Evolutionary conservation across 2,329 filamentous ascomycete species (phyloP).

Genomic region (Coleophoma cylindrospora): DNA sequence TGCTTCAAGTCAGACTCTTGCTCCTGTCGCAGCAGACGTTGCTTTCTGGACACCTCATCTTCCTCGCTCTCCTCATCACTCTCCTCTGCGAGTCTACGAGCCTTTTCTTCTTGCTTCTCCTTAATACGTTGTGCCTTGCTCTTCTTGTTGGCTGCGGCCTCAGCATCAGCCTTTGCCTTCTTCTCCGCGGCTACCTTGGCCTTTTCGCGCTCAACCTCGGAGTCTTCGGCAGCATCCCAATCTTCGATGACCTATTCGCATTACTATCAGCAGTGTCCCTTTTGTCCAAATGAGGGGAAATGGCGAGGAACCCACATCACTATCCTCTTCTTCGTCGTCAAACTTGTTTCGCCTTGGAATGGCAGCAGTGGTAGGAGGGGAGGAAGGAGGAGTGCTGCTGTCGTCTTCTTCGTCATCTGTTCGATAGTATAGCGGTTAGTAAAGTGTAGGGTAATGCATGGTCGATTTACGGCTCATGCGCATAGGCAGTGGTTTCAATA

Average conservation of each 20-base stretch:
- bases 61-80: conserved; percentile 58
- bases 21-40: conserved; percentile 73
- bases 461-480: conserved; percentile 13
- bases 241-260: conserved; percentile 74
- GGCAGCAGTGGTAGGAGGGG: conserved; percentile 17
- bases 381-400: conserved; percentile 40
- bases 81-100: conserved; percentile 46
- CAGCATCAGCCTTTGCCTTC: conserved; percentile 85
- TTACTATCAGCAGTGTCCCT: not conserved
- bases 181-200: conserved; percentile 78
- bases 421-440: conserved; percentile 24
- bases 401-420: conserved; percentile 36
- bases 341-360: conserved; percentile 55
- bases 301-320: conserved; percentile 55
- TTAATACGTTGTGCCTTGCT: conserved; percentile 80
- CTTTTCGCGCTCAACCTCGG: conserved; percentile 94
- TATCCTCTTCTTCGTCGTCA: conserved; percentile 84
- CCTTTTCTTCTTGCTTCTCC: conserved; percentile 63
- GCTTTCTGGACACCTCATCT: conserved; percentile 67
- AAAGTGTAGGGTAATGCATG: conserved; percentile 14
- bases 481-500: conserved; percentile 4
- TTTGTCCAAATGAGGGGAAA: not conserved
- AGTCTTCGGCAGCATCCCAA: conserved; percentile 96
- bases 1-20: conserved; percentile 85
- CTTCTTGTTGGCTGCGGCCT: conserved; percentile 88